A percentile compares a stretch with the other conserved stretches of the same genome.
Conservation (phyloP, 495 filamentous ascomycete genomes). For the Talaromyces thailandensis region DNA sequence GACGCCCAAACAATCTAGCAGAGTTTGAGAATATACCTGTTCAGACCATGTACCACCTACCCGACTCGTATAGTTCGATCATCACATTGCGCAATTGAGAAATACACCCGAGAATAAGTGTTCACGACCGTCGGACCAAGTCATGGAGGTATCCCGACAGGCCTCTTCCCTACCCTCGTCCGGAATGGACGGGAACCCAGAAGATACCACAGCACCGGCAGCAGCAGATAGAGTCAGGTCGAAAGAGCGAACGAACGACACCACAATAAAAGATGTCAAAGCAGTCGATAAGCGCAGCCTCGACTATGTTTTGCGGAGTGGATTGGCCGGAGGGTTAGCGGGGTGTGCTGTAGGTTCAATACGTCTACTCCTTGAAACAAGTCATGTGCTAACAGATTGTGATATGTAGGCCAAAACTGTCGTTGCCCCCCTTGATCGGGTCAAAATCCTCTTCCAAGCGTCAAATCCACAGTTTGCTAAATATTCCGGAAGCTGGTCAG, state of each 20-base stretch:
- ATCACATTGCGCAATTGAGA: slow-evolving; percentile 1
- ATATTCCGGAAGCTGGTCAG: slow-evolving; percentile 81
- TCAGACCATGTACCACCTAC: slow-evolving; percentile 2
- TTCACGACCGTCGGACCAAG: background rate
- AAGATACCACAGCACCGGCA: background rate
- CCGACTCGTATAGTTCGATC: background rate
- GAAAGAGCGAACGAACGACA: background rate
- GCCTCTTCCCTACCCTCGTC: background rate
- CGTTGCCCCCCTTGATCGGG: slow-evolving; percentile 90
- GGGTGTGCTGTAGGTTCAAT: slow-evolving; percentile 65
- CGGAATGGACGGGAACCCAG: background rate
- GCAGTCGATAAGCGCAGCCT: slow-evolving; percentile 58
- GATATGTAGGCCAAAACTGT: slow-evolving; percentile 78
- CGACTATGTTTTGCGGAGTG: slow-evolving; percentile 75
- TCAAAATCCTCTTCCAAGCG: slow-evolving; percentile 98
- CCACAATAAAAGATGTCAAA: slow-evolving; percentile 15
- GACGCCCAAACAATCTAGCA: background rate
- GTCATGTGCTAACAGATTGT: background rate
- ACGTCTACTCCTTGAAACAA: background rate
- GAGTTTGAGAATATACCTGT: background rate
- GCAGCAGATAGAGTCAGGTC: background rate
- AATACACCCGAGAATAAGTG: background rate
- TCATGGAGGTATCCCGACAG: background rate
- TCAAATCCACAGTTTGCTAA: slow-evolving; percentile 88
- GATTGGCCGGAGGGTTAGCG: slow-evolving; percentile 78